Base-by-base conservation (phyloP, 2,329 filamentous ascomycete species). In the Ampelomyces quisqualis region DNA sequence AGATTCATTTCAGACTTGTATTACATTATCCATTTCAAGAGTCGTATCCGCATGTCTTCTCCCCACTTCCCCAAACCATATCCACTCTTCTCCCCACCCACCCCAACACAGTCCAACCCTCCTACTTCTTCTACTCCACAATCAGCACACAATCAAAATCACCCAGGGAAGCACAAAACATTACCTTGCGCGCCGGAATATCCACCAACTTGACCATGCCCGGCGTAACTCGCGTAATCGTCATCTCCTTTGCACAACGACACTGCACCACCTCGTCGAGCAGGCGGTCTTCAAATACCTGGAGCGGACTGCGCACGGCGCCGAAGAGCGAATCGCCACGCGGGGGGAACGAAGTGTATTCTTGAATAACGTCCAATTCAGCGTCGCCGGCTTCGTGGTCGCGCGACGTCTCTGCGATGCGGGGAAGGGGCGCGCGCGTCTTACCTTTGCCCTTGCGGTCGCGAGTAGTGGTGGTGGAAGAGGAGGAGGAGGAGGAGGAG, bases 181-280 rank as follows among this genome's bases (percentile, higher is more conserved):
- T n/a, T n/a, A n/a, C n/a, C 39, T 43, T 53, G 17, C 26, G 48
- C 1, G 56, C 34, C 5, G 46, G 42, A 20, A 58, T 54, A 11
- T 60, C 46, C 5, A 62, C 44, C 14, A 56, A 31, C 40, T 54
- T 60, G 27, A 57, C 51, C 40, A 44, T 47, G 5, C 53, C 54
- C 1, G 54, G 42, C 3, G 41, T 45, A 7, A 58, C 22, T 10
- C 38, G 36, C 5, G 36, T 55, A 27, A 49, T 40, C 0, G 43
- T 34, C 31, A 52, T 43, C 32, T 18, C 18, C 20, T 14, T 20
- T 13, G 29, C 9, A 2, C 49, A 26, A 9, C 58, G 37, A 1
- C 38, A 19, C 5, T 47, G 29, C 21, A 58, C 53, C 9, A 45
- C 32, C 3, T 35, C 45, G 38, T 60, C 51, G 10, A 64, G 53